A percentile compares a stretch with the other conserved stretches of the same genome.
Evolutionary conservation across 345 rosid species (phyloP).

Genomic region (Melastoma malabathricum): DNA sequence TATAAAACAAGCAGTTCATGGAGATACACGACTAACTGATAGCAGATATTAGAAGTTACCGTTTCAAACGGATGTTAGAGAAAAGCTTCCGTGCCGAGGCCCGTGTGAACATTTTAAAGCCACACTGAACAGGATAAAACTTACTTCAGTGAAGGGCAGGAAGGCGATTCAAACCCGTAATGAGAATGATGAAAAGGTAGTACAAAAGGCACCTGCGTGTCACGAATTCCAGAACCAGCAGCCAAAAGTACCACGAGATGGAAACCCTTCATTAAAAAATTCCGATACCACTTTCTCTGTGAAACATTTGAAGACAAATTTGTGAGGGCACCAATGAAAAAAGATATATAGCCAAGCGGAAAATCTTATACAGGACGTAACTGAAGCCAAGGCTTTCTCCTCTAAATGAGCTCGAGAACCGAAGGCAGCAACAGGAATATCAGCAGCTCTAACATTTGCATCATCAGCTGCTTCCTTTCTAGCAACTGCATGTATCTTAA

Average conservation of each 20-base stretch:
- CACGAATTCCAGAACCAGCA: slow-evolving; percentile 95
- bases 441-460: slow-evolving; percentile 39
- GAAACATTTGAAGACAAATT: slow-evolving; percentile 11
- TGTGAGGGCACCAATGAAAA: slow-evolving; percentile 10
- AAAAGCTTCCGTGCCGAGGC: slow-evolving; percentile 95
- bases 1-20: background rate
- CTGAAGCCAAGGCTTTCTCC: slow-evolving; percentile 89
- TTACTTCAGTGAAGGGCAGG: background rate
- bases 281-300: slow-evolving; percentile 99
- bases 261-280: slow-evolving; percentile 93
- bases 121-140: slow-evolving; percentile 80
- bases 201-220: slow-evolving; percentile 58
- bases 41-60: slow-evolving; percentile 24
- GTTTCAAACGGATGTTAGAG: slow-evolving; percentile 68
- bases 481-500: slow-evolving; percentile 71
- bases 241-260: slow-evolving; percentile 77
- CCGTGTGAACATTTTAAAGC: slow-evolving; percentile 98
- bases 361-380: slow-evolving; percentile 25
- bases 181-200: background rate
- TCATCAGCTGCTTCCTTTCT: slow-evolving; percentile 31
- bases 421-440: slow-evolving; percentile 66
- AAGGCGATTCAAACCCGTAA: background rate
- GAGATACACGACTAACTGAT: background rate
- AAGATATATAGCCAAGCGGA: background rate
- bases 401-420: slow-evolving; percentile 99